Percentiles rank a stretch among this genome's conserved stretches.
Conservation (phyloP, 2,329 filamentous ascomycete species). For the Aspergillus versicolor region DNA sequence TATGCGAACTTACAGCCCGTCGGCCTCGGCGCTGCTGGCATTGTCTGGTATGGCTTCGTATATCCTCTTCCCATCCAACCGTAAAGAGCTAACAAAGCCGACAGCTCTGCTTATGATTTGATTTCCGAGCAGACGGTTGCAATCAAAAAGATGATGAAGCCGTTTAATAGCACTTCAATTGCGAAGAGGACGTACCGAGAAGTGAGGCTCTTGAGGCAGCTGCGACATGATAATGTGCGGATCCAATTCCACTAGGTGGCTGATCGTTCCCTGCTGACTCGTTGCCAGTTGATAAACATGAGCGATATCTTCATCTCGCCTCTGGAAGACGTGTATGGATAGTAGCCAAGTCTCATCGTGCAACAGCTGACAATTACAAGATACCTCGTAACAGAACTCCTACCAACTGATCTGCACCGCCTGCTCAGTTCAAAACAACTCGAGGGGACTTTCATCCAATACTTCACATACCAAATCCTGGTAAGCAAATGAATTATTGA, state of each 20-base stretch:
- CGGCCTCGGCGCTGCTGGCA: constrained; percentile 96
- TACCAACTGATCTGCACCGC: constrained; percentile 94
- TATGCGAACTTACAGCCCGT: constrained; percentile 98
- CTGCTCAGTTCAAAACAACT: constrained; percentile 91
- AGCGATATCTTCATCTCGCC: constrained; percentile 99
- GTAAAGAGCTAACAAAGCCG: not conserved
- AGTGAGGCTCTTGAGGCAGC: constrained; percentile 93
- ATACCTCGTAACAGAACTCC: constrained; percentile 96
- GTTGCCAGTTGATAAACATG: constrained; percentile 82
- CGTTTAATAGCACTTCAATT: constrained; percentile 94
- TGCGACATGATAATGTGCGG: constrained; percentile 90
- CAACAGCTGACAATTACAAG: constrained; percentile 46
- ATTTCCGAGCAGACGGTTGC: constrained; percentile 95
- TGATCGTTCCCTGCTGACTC: constrained; percentile 9
- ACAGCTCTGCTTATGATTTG: constrained; percentile 92
- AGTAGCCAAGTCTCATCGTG: not conserved
- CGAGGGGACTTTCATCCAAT: constrained; percentile 99
- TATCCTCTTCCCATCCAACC: not conserved
- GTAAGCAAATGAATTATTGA: constrained; percentile 53
- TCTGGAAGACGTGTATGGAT: constrained; percentile 88
- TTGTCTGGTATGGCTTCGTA: constrained; percentile 74
- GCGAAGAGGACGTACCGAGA: constrained; percentile 97
- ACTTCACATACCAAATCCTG: constrained; percentile 98
- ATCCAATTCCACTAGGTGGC: not conserved
- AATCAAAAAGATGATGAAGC: constrained; percentile 99